Conservation (phyloP, 1,284 basidiomycete genomes). For the Trametes pubescens region DNA sequence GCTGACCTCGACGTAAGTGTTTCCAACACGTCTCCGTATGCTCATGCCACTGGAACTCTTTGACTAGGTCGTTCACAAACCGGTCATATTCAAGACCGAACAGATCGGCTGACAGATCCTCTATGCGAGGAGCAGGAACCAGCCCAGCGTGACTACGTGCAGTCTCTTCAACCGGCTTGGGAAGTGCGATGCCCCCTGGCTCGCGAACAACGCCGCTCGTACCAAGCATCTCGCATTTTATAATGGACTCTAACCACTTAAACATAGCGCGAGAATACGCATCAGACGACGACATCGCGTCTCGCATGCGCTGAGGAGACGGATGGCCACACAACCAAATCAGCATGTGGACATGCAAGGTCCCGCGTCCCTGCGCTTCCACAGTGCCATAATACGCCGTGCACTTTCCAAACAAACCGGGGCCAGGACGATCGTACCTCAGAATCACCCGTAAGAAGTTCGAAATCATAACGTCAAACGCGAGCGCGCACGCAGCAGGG, state of each 20-base stretch:
- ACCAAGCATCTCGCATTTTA: conserved; percentile 20
- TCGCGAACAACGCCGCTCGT: neutral
- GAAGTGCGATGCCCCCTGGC: neutral
- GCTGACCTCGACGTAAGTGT: conserved; percentile 4
- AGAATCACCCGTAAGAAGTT: conserved; percentile 15
- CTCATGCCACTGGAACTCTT: conserved; percentile 28
- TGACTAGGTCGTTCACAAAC: conserved; percentile 11
- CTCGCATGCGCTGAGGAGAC: conserved; percentile 17
- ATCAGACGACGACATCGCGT: conserved; percentile 6
- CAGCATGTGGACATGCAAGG: conserved; percentile 33
- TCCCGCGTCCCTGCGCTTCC: conserved; percentile 28
- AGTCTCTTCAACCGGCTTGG: neutral
- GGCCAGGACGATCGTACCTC: neutral
- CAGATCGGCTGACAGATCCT: neutral
- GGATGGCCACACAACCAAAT: conserved; percentile 28
- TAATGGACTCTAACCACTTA: conserved; percentile 11
- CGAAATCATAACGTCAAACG: conserved; percentile 20
- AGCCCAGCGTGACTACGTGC: conserved; percentile 1
- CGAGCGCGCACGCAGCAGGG: conserved; percentile 8
- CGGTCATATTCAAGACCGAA: neutral
- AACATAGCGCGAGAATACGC: conserved; percentile 1
- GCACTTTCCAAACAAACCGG: conserved; percentile 25
- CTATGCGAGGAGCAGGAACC: neutral
- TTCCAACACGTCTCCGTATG: conserved; percentile 33
- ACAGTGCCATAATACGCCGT: conserved; percentile 30